Percentiles rank a stretch among this genome's conserved stretches.
phyloP scores from a whole-genome alignment of 371 early-diverging fungal species.

The Rhizopus microsporus region DNA sequence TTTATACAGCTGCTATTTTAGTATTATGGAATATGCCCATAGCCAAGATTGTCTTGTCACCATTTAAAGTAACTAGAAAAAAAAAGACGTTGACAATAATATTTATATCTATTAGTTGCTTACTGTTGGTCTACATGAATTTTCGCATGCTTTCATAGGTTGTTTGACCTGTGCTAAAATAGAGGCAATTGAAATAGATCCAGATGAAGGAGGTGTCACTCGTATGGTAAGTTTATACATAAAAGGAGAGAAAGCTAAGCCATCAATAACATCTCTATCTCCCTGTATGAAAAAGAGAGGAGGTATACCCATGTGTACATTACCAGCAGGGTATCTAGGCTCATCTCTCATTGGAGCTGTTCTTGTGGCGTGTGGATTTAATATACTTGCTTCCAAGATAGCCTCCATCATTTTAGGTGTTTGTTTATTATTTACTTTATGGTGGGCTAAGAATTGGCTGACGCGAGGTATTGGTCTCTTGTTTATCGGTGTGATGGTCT shows the following conservation, averaged over 20 bases:
- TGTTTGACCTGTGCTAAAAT: constrained; percentile 87
- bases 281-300: constrained; percentile 27
- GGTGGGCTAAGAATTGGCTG: constrained; percentile 89
- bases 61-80: constrained; percentile 73
- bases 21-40: constrained; percentile 88
- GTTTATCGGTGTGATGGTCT: constrained; percentile 78
- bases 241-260: background rate
- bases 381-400: constrained; percentile 82
- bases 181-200: constrained; percentile 89
- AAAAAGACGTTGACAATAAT: background rate
- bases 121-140: constrained; percentile 85
- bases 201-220: constrained; percentile 92
- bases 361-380: constrained; percentile 90
- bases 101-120: constrained; percentile 49
- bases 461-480: constrained; percentile 79
- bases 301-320: constrained; percentile 71
- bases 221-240: constrained; percentile 56
- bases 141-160: constrained; percentile 80
- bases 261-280: background rate
- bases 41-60: constrained; percentile 81
- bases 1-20: constrained; percentile 69
- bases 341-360: constrained; percentile 83
- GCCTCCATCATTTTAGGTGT: constrained; percentile 79
- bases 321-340: constrained; percentile 82
- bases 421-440: constrained; percentile 73